Evolutionary conservation across 202 grass and related monocot species (phyloP), one percentile per base, ranked within the genome.

Genomic region (Sporobolus alterniflorus): DNA sequence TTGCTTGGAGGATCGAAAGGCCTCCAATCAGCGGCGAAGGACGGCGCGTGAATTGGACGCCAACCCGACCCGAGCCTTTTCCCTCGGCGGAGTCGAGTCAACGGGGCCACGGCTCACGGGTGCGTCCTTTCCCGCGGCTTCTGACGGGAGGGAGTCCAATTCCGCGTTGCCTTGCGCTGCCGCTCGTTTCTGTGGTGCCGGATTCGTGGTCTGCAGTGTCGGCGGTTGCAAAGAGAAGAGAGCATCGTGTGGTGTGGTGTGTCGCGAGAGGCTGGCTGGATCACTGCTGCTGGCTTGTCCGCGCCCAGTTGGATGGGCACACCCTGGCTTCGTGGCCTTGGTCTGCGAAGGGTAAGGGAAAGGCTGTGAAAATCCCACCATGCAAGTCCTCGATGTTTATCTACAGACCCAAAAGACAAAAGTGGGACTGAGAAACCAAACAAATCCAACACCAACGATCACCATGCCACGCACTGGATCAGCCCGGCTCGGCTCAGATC

Each of bases 1-100:
- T 62, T 31, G 59, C 26, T 62, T 62, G 26, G 59, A 62, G 14
- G 5, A 7, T 25, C 5, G 52, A 22, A 55, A 55, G 51, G 21
- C n/a, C n/a, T 10, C 8, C 0, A n/a, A 14, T 62, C 28, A 62
- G 69, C 12, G 69, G 44, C 18, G 29, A 26, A 59, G 73, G 47
- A 20, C 63, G 64, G 76, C 76, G 76, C 76, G 76, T 68, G 76
- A n/a, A 46, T 32, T 55, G 47, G 32, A 55, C 63, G 76, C 76
- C 63, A 16, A 2, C 71, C 39, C 36, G 11, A 6, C 64, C 64
- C 65, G 10, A 6, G 12, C 12, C 21, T 22, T 32, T 24, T 1
- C 15, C 21, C 0, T 18, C 15, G 56, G 24, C 33, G 12, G 72
- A 14, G 14, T 12, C 25, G 9, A 20, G 34, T 60, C 73, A 75